phyloP scores from a whole-genome alignment of 495 filamentous ascomycete species.

The Xylaria nigripes region DNA sequence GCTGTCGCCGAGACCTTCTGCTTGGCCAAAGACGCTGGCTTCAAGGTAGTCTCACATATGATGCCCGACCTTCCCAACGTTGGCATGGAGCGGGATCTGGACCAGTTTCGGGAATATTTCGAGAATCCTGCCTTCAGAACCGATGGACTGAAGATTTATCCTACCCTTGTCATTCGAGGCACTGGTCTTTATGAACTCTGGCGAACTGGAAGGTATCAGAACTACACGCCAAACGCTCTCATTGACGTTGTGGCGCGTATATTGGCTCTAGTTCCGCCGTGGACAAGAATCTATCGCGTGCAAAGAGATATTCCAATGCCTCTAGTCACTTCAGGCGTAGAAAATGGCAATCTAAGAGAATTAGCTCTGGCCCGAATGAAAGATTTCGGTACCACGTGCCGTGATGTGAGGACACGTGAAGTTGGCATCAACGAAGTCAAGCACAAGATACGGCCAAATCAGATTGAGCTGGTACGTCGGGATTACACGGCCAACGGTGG shows the following conservation, averaged over 20 bases:
- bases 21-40: slow-evolving; percentile 91
- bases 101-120: slow-evolving; percentile 96
- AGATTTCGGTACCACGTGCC: slow-evolving; percentile 94
- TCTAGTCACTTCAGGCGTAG: slow-evolving; percentile 89
- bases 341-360: slow-evolving; percentile 95
- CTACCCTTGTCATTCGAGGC: slow-evolving; percentile 92
- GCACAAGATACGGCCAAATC: slow-evolving; percentile 91
- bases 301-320: slow-evolving; percentile 99
- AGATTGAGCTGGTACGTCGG: slow-evolving; percentile 91
- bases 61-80: slow-evolving; percentile 99
- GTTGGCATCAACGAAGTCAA: slow-evolving; percentile 99
- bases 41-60: slow-evolving; percentile 99
- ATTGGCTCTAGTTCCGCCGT: slow-evolving; percentile 86
- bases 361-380: slow-evolving; percentile 93
- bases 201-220: slow-evolving; percentile 94
- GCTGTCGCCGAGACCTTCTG: slow-evolving; percentile 92
- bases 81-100: slow-evolving; percentile 93
- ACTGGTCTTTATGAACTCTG: slow-evolving; percentile 96
- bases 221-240: slow-evolving; percentile 94
- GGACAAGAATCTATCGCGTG: slow-evolving; percentile 97
- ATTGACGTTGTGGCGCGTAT: slow-evolving; percentile 95
- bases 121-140: slow-evolving; percentile 94
- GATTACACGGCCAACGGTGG: slow-evolving; percentile 93
- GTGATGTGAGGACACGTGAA: slow-evolving; percentile 95
- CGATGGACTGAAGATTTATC: slow-evolving; percentile 98